These are phyloP conservation scores for Amylostereum areolatum DNA, from an alignment of 1,284 basidiomycete genomes.

Conservation along the genomic window DNA sequence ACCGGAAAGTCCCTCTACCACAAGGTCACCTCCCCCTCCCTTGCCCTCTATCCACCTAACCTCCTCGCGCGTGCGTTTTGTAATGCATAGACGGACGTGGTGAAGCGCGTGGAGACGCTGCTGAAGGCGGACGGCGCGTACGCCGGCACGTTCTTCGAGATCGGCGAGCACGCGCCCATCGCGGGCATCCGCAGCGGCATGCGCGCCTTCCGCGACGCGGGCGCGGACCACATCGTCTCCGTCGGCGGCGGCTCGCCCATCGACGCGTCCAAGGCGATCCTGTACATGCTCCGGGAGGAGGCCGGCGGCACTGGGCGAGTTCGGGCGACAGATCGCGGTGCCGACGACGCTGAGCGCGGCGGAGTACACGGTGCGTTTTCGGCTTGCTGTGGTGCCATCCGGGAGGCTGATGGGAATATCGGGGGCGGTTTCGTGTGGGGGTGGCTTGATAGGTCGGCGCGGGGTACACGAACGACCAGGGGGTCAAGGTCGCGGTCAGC, in stretches of 20 bases:
- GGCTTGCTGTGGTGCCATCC: not conserved
- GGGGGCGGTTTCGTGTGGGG: not conserved
- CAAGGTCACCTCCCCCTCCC: constrained; percentile 38
- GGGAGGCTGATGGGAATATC: too few species aligned
- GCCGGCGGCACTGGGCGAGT: constrained; percentile 31
- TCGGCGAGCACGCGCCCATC: constrained; percentile 73
- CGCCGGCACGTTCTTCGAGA: constrained; percentile 67
- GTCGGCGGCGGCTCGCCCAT: constrained; percentile 79
- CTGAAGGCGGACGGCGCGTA: constrained; percentile 50
- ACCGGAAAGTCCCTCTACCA: constrained; percentile 64
- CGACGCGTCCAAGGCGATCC: constrained; percentile 70
- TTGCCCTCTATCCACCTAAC: not conserved
- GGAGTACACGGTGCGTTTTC: constrained; percentile 54
- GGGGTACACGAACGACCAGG: constrained; percentile 70
- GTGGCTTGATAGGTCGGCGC: constrained; percentile 43
- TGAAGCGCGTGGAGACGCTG: constrained; percentile 52
- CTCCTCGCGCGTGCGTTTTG: not conserved
- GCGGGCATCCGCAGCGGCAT: constrained; percentile 64
- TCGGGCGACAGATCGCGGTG: constrained; percentile 59
- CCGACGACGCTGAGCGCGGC: constrained; percentile 82
- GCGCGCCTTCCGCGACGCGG: constrained; percentile 44
- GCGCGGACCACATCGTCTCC: constrained; percentile 64
- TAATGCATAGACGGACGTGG: constrained; percentile 50
- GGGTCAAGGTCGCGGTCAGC: constrained; percentile 56
- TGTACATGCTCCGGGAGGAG: constrained; percentile 55